Conservation (phyloP, 768 basidiomycete genomes). For the Dioszegia crocea region DNA sequence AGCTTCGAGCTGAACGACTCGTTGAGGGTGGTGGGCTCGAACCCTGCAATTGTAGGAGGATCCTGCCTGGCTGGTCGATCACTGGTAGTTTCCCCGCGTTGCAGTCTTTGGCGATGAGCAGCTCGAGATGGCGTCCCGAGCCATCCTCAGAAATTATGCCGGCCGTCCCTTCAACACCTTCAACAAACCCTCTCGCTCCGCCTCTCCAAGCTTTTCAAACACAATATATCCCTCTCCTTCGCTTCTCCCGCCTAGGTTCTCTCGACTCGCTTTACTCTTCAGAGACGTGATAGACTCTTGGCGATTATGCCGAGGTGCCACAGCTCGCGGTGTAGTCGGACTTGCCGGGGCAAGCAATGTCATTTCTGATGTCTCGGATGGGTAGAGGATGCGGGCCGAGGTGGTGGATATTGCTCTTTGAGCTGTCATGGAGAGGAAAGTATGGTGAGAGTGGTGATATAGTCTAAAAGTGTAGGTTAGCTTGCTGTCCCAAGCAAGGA, state of each 20-base stretch:
- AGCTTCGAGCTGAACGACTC: too few species aligned
- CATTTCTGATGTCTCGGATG: background rate
- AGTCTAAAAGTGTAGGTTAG: constrained; percentile 13
- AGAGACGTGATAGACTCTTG: background rate
- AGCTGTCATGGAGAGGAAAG: constrained; percentile 37
- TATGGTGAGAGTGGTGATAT: constrained; percentile 37
- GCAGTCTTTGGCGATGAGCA: too few species aligned
- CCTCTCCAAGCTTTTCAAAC: constrained; percentile 23
- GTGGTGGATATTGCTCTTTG: constrained; percentile 28
- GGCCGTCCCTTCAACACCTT: constrained; percentile 14
- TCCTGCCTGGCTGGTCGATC: too few species aligned
- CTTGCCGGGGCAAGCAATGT: background rate
- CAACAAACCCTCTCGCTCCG: constrained; percentile 20
- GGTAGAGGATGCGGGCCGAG: constrained; percentile 12
- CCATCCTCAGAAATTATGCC: too few species aligned
- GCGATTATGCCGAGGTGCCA: background rate
- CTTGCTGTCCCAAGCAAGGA: background rate
- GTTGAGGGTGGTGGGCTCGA: too few species aligned
- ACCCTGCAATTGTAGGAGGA: too few species aligned
- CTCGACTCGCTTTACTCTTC: background rate
- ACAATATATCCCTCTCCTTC: constrained; percentile 16
- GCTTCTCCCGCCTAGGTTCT: background rate
- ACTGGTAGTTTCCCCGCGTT: too few species aligned
- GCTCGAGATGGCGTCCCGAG: too few species aligned
- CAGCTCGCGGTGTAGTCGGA: background rate